Base-by-base conservation (phyloP, 495 filamentous ascomycete species). In the Podospora australis region DNA sequence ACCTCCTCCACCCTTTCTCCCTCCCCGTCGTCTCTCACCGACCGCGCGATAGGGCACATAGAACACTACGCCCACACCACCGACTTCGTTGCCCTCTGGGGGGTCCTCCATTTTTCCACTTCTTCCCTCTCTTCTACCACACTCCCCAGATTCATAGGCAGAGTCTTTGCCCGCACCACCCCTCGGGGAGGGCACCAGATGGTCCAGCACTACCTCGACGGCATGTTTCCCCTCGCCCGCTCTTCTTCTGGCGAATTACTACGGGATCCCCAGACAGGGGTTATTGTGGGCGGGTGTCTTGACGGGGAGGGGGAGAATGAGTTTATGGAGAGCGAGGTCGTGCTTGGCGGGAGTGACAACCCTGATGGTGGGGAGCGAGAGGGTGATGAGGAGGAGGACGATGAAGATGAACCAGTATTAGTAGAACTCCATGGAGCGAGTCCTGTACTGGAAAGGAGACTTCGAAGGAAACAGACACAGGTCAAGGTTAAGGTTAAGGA, bases 1-100 rank as follows among this genome's bases (percentile, higher is more conserved):
- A 1, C 43, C 28, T 9, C 16, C 44, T 43, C 19, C 16, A 29
- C 25, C 21, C 41, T 17, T 25, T 21, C 34, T 2, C 2, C n/a
- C 24, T 46, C 45, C 34, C 53, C 49, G 16, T 50, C 58, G 48
- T 30, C 45, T 32, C 32, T 63, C 44, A 57, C 59, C 0, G 69
- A 62, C 52, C 69, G 77, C 50, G 70, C 78, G 30, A 80, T 92
- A 41, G 68, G 77, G 1, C 73, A 91, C 47, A 86, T 95, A 28
- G 89, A 95, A 62, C 89, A 95, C 63, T 95, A 94, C 62, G 83
- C 80, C 13, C 88, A 91, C 59, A 74, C 76, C 9, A 70, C 70
- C 13, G 89, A 95, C 56, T 84, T 88, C 51, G 87, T 95, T 0
- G 76, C 86, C 1, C 62, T 79, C 2, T 87, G 83, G 71, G 89